A percentile compares a stretch with the other conserved stretches of the same genome.
These are phyloP conservation scores for Paramyrothecium roridum DNA, from an alignment of 2,329 filamentous ascomycete species.

Conservation along the genomic window DNA sequence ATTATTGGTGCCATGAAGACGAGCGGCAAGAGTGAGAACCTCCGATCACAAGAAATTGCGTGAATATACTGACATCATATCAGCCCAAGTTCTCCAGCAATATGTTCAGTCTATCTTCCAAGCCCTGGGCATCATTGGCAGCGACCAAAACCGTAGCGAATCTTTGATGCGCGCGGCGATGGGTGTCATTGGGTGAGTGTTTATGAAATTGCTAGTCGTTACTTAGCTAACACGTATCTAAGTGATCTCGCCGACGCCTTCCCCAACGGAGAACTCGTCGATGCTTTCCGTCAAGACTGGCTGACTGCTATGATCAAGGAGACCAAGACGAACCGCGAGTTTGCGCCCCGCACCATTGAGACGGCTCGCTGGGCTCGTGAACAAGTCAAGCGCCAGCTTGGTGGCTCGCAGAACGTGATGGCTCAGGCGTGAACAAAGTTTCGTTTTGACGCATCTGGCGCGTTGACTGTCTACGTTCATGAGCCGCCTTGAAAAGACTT, in stretches of 20 bases:
- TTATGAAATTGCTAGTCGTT: neutral
- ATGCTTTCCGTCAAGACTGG: conserved; percentile 89
- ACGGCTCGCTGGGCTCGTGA: conserved; percentile 97
- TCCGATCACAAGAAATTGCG: neutral
- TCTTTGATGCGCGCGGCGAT: conserved; percentile 89
- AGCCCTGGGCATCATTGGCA: conserved; percentile 75
- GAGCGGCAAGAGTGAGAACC: conserved; percentile 69
- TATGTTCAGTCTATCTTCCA: conserved; percentile 86
- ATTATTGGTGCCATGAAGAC: conserved; percentile 92
- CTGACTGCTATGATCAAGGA: conserved; percentile 87
- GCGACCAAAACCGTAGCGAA: conserved; percentile 86
- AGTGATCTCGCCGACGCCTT: conserved; percentile 94
- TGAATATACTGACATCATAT: conserved; percentile 19
- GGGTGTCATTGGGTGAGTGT: conserved; percentile 87
- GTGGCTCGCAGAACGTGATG: conserved; percentile 50
- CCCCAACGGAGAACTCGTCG: conserved; percentile 80
- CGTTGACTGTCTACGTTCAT: neutral
- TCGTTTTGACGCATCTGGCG: no score
- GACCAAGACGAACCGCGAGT: conserved; percentile 85
- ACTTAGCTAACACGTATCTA: conserved; percentile 8
- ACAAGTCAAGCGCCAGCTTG: conserved; percentile 89
- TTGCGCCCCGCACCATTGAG: conserved; percentile 78
- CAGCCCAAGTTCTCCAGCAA: conserved; percentile 68
- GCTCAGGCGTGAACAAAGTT: conserved; percentile 36
- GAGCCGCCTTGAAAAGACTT: neutral